Evolutionary conservation across 108 stramenopile genomes (phyloP), one percentile per base, ranked within the genome.

Genomic region (Aureococcus anophagefferens): DNA sequence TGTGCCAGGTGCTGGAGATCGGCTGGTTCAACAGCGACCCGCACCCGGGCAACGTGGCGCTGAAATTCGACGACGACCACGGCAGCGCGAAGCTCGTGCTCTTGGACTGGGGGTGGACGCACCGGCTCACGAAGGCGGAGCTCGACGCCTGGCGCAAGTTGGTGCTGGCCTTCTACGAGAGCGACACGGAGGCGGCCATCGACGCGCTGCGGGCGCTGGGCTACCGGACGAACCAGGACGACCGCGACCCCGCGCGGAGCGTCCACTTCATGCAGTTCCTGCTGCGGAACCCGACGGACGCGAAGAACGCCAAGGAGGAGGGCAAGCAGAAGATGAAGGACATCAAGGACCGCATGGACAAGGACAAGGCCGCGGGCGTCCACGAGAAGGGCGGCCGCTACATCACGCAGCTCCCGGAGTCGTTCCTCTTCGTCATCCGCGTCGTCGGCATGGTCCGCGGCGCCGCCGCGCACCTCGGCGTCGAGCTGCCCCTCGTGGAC

Each of bases 141-240:
- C 14, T 64, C 3, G 32, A 33, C 15, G 64, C 32, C 64, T 64
- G 33, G 32, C 64, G 64, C 11, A 28, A 64, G 3, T 32, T 64
- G 64, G 33, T 15, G 15, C 13, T 33, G 18, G 64, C 64, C 5
- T 28, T 64, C 7, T 25, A 11, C 32, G 30, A 64, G 11, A 3
- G 1, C 32, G 64, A 64, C 64, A 17, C 16, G 3, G 9, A 30
- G 13, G 32, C 14, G 3, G 64, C 64, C 32, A 4, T 33, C 32
- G 11, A 31, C 32, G 64, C 64, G 30, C 64, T 64, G 30, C 1
- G 4, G 30, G 18, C 18, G 3, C 64, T 64, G 7, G 64, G 64
- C 64, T 64, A 64, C 64, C 0, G 16, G 30, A 64, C 13, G 18
- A 64, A 64, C 64, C 64, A 64, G 64, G 64, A 64, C 64, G 64